Conservation (phyloP, 2,329 filamentous ascomycete genomes). For the Colletotrichum sp. region DNA sequence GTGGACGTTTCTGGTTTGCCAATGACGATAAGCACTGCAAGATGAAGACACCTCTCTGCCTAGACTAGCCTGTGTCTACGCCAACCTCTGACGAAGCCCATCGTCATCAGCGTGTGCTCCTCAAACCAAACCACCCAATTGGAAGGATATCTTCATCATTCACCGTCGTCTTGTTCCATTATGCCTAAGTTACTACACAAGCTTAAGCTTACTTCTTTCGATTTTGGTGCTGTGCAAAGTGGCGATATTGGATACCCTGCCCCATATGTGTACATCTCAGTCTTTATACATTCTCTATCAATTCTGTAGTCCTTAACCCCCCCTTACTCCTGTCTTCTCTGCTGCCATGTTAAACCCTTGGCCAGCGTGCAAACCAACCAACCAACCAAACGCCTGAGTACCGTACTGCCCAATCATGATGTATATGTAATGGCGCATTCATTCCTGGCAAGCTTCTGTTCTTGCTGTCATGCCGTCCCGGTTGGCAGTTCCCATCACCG, state of each 20-base stretch:
- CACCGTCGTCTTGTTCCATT: not conserved
- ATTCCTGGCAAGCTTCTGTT: not conserved
- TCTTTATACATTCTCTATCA: conserved; percentile 22
- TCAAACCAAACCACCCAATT: not conserved
- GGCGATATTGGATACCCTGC: not conserved
- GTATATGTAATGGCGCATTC: not conserved
- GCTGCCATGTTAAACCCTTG: not conserved
- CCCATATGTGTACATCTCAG: not conserved
- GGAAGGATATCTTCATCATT: not conserved
- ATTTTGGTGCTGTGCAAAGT: not conserved
- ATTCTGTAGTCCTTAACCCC: not conserved
- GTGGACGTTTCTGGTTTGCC: not conserved
- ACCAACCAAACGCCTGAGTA: conserved; percentile 2
- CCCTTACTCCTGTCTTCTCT: not conserved
- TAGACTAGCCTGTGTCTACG: not conserved
- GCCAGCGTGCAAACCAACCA: not conserved
- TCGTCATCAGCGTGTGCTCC: not conserved
- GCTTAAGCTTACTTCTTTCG: not conserved
- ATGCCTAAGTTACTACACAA: not conserved
- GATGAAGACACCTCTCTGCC: not conserved
- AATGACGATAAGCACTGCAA: not conserved
- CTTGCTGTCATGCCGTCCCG: not conserved
- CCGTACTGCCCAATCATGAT: not conserved
- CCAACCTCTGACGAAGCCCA: not conserved
- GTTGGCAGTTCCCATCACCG: not conserved